Conservation (phyloP, 2,329 filamentous ascomycete genomes). For the Endothia cerciana region DNA sequence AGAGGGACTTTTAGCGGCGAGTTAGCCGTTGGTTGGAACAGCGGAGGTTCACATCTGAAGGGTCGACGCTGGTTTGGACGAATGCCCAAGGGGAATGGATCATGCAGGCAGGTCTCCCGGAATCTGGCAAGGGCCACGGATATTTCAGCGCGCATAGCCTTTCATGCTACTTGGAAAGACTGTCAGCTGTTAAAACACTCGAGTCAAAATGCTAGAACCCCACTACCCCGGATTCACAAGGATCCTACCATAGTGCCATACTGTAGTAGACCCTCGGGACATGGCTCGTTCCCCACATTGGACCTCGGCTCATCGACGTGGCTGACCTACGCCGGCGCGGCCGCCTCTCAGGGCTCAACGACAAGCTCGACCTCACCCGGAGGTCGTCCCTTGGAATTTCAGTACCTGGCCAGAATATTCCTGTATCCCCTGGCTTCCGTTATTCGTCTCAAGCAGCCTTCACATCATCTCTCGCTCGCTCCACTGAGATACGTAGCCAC, state of each 20-base stretch:
- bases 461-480: background rate
- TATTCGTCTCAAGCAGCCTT: background rate
- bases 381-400: background rate
- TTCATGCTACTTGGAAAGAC: background rate
- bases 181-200: background rate
- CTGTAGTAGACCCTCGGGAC: constrained; percentile 9
- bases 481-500: background rate
- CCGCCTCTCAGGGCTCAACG: constrained; percentile 1
- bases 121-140: too few relatives aligned
- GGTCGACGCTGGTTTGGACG: too few relatives aligned
- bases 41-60: too few relatives aligned
- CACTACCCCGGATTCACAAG: constrained; percentile 5
- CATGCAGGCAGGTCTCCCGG: too few relatives aligned
- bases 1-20: too few relatives aligned
- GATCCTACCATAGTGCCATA: background rate
- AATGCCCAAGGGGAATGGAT: too few relatives aligned
- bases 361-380: background rate
- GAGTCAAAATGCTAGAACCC: background rate
- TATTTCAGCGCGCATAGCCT: too few relatives aligned
- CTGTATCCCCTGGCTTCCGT: constrained; percentile 2
- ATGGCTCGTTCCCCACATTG: constrained; percentile 19
- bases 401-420: background rate
- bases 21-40: too few relatives aligned
- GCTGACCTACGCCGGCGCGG: constrained; percentile 18
- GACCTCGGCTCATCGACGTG: constrained; percentile 25